phyloP scores from a whole-genome alignment of 257 asterid species.

The Misopates orontium region DNA sequence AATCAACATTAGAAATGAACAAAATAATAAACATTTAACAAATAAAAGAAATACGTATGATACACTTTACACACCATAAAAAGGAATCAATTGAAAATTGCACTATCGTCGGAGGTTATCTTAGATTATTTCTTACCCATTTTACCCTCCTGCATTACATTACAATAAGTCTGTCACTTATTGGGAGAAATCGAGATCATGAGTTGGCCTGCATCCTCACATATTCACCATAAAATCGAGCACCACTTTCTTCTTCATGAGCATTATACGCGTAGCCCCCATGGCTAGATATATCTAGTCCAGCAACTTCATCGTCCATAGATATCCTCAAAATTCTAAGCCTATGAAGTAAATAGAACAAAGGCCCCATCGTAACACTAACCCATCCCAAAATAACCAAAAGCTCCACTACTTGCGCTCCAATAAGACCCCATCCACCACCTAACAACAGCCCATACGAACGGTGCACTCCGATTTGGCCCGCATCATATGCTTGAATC shows the following conservation, averaged over 20 bases:
- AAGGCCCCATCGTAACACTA: conserved; percentile 62
- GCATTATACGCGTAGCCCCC: conserved; percentile 64
- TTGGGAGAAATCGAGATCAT: not conserved
- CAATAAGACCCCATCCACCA: conserved; percentile 63
- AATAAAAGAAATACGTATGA: no score
- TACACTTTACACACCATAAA: no score
- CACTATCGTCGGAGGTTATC: no score
- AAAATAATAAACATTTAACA: no score
- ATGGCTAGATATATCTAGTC: conserved; percentile 64
- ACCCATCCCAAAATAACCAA: conserved; percentile 54
- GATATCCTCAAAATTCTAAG: conserved; percentile 54
- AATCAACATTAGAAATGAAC: no score
- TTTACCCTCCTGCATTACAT: no score
- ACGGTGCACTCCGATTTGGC: conserved; percentile 31
- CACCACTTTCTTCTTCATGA: conserved; percentile 47
- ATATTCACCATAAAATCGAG: conserved; percentile 52
- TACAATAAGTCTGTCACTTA: no score
- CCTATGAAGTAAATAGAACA: conserved; percentile 53
- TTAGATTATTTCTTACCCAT: no score
- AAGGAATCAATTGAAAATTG: no score
- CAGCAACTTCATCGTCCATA: conserved; percentile 58
- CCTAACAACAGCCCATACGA: conserved; percentile 55
- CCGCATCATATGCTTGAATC: conserved; percentile 44
- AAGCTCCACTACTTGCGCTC: conserved; percentile 54
- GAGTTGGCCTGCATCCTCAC: conserved; percentile 37